Conservation (phyloP, 2,329 filamentous ascomycete species). For the Bipolaris bicolor region DNA sequence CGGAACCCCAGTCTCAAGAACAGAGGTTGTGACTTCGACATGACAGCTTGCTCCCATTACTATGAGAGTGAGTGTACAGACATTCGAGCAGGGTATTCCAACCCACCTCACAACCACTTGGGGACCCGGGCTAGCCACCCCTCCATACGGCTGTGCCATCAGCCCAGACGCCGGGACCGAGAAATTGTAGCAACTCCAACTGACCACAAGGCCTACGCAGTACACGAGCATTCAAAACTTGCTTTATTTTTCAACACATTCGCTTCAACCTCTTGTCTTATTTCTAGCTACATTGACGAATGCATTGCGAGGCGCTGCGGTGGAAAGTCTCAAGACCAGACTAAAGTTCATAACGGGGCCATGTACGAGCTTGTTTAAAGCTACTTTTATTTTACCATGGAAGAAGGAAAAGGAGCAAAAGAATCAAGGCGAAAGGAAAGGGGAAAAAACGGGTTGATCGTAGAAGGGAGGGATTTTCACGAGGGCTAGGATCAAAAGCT, state of each 20-base stretch:
- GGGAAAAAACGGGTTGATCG: background rate
- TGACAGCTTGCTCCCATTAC: background rate
- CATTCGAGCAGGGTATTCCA: background rate
- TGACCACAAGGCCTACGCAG: background rate
- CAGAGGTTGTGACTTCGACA: slow-evolving; percentile 18
- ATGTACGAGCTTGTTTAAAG: background rate
- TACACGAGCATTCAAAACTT: background rate
- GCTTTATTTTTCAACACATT: slow-evolving; percentile 36
- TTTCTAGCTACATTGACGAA: slow-evolving; percentile 26
- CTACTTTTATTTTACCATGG: background rate
- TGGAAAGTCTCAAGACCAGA: background rate
- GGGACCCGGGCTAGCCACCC: background rate
- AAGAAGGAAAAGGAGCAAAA: background rate
- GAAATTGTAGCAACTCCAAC: background rate
- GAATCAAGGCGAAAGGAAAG: background rate
- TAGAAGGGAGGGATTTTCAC: background rate
- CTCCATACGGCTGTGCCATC: background rate
- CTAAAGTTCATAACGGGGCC: background rate
- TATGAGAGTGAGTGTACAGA: background rate
- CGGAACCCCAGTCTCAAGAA: slow-evolving; percentile 19
- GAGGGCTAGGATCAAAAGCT: background rate
- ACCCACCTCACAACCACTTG: background rate
- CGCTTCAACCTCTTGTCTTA: slow-evolving; percentile 43
- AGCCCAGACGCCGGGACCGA: background rate
- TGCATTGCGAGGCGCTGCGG: slow-evolving; percentile 17